Percentiles rank a stretch among this genome's conserved stretches.
Conservation (phyloP, 306 rosid genomes). For the Cucumis sativus region Cucumber_9930_V3 NC_026658.2:26193501-26194000, state of each 20-base stretch:
- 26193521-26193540: not conserved
- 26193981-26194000: not conserved
- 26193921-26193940: not conserved
- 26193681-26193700: slow-evolving; percentile 3
- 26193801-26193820: not conserved
- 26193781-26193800: not conserved
- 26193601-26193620: slow-evolving; percentile 3
- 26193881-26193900: not conserved
- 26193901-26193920: not conserved
- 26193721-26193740: not conserved
- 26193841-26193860: not conserved
- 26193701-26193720: not conserved
- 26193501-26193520: not conserved
- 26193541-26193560: slow-evolving; percentile 7
- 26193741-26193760: not conserved
- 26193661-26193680: not conserved
- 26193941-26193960: not conserved
- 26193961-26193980: not conserved
- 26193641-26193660: not conserved
- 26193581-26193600: slow-evolving; percentile 4
- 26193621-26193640: slow-evolving; percentile 2
- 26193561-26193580: slow-evolving; percentile 3
- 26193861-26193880: not conserved
- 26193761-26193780: not conserved
- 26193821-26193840: not conserved